Percentiles rank a stretch among this genome's conserved stretches.
These are phyloP conservation scores for Rhizopogon sp. DNA, from an alignment of 768 basidiomycete species.

Conservation along the genomic window DNA sequence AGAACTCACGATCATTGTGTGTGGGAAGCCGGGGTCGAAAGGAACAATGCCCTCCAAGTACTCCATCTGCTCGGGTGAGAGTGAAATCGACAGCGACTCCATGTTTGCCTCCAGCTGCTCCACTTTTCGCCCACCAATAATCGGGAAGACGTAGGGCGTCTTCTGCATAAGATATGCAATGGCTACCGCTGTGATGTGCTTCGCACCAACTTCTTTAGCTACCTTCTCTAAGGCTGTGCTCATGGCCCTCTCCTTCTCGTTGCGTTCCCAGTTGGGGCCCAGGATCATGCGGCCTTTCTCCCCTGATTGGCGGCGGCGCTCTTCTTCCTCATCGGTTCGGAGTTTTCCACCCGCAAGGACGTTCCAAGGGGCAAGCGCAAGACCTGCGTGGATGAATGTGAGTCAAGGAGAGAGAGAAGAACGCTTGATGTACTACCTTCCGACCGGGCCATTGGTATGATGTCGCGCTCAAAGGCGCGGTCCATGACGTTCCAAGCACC, in stretches of 20 bases:
- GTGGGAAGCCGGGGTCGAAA: slow-evolving; percentile 43
- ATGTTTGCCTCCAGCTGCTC: slow-evolving; percentile 45
- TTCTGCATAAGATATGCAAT: slow-evolving; percentile 52
- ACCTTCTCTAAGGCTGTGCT: slow-evolving; percentile 33
- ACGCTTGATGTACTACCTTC: slow-evolving; percentile 12
- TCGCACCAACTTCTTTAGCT: slow-evolving; percentile 31
- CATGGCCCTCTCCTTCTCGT: slow-evolving; percentile 26
- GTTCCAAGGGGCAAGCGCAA: slow-evolving; percentile 40
- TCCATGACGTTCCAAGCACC: slow-evolving; percentile 29
- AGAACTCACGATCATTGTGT: slow-evolving; percentile 21
- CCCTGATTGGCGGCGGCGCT: slow-evolving; percentile 13
- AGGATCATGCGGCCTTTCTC: slow-evolving; percentile 19
- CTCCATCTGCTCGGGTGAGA: slow-evolving; percentile 39
- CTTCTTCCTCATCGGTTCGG: slow-evolving; percentile 23
- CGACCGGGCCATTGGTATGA: slow-evolving; percentile 29
- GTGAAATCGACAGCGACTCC: slow-evolving; percentile 40
- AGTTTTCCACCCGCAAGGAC: slow-evolving; percentile 28
- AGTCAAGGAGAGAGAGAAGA: neutral
- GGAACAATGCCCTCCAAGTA: slow-evolving; percentile 36
- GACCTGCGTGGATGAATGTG: slow-evolving; percentile 12
- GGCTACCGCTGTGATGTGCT: slow-evolving; percentile 35
- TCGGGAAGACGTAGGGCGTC: slow-evolving; percentile 43
- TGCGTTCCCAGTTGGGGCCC: slow-evolving; percentile 28
- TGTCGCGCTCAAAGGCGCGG: slow-evolving; percentile 39
- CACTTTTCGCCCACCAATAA: slow-evolving; percentile 45